Evolutionary conservation across 495 filamentous ascomycete genomes (phyloP), one percentile per base, ranked within the genome.

Genomic region (Penicillium pulvis): DNA sequence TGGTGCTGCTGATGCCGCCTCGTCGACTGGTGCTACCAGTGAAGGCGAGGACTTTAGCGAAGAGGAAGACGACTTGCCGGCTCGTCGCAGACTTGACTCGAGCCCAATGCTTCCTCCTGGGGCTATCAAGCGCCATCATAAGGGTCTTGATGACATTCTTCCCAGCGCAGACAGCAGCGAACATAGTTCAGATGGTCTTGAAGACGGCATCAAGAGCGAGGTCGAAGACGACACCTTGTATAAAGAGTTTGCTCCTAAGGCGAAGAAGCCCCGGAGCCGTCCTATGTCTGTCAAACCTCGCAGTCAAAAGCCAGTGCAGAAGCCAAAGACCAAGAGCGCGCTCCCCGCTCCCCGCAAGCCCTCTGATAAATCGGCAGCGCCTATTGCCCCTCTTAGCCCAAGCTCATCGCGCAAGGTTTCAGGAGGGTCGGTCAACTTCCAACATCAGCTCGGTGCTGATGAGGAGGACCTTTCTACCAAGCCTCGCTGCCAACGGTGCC

Each of bases 401-500:
- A 41, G 86, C 84, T 63, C 73, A 70, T 87, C 89, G 12, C 91
- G 94, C 69, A 97, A 96, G 74, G 82, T 86, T 33, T 84, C 89
- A 33, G 82, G 85, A 6, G 87, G 89, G 19, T 80, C 83, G 12
- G 77, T 87, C 54, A 85, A 86, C 59, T 84, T 87, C 69, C 87
- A 88, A 60, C 82, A 87, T 52, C 82, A 84, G 60, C 85, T 92
- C 49, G 89, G 85, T 47, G 85, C 85, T 5, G 94, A 96, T 59
- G 90, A 96, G 44, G 91, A 95, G 49, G 92, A 96, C 61, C 77
- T 96, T 19, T 95, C 91, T 1, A 91, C 89, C 39, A 97, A 97
- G 75, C 94, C 94, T 30, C 93, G 94, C 62, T 98, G 94, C 81
- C 94, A 98, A 70, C 90, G 94, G 46, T 98, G 94, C 79, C 88